Base-by-base conservation (phyloP, 169 alveolate genomes). In the Plasmodium chabaudi region DNA sequence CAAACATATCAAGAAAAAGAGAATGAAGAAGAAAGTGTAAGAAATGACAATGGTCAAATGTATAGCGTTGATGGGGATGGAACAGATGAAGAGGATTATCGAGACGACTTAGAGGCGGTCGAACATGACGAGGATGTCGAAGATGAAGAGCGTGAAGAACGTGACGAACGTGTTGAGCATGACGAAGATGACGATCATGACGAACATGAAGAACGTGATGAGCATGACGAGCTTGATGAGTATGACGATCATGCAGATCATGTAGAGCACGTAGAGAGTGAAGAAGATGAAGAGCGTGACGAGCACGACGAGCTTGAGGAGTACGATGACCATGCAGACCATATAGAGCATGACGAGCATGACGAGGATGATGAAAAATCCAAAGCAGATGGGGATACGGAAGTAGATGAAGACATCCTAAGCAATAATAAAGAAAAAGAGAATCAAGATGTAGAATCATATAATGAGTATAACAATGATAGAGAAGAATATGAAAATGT, bases 121-220 rank as follows among this genome's bases (percentile, higher is more conserved):
- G n/a, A 49, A 13, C 17, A 10, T 49, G 19, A 75, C 88, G 17
- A 7, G 1, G 9, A 25, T 44, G 39, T 34, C 23, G 46, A 42
- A 6, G 12, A 13, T 10, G 15, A 0, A 12, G 57, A 9, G 9
- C 7, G 1, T 4, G 72, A 12, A 2, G 19, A 34, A 0, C 74
- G 0, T 47, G 56, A 13, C 1, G 56, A 47, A 1, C 13, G 1
- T 47, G 56, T 0, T 47, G 13, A 47, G 1, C 13, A 9, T 47
- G n/a, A n/a, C n/a, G n/a, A n/a, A n/a, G n/a, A n/a, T n/a, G 19
- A 75, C 88, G 17, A 7, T n/a, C 10, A 25, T 44, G 39, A 67
- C 23, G 46, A 42, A 6, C 39, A 13, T 10, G 15, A 0, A 12
- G 57, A 9, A 2, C 7, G 1, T 4, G 72, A 12, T 12, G 19